Base-by-base conservation (phyloP, 2,329 filamentous ascomycete species). In the Dothideomycetidae sp. region DNA sequence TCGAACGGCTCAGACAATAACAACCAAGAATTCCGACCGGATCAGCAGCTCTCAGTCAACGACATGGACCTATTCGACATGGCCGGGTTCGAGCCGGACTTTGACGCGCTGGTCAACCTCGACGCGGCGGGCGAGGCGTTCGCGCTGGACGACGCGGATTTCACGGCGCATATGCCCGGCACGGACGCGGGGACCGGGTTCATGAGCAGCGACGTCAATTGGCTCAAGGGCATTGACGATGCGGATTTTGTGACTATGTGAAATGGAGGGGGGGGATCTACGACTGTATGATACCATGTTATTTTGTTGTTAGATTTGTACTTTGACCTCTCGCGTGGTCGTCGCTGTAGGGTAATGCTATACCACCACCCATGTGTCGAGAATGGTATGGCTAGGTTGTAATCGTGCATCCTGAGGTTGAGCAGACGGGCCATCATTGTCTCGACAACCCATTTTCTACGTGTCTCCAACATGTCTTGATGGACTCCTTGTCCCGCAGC, bases 51-150 rank as follows among this genome's bases (percentile, higher is more conserved):
- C 15, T 39, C 42, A 30, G 42, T 34, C 40, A 29, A 17, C 29
- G 7, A 42, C 31, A n/a, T 18, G 28, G n/a, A 31, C 38, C 29
- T 40, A 11, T 42, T 50, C 33, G 39, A 40, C 28, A 41, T 42
- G 5, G 42, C 34, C 1, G 51, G 53, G 10, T 48, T 53, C 29
- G 55, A 58, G 44, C 48, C 50, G 3, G 56, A 59, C 41, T 59
- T 59, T 41, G 56, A 58, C 21, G 47, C 47, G 5, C 36, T 58
- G 47, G 50, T 59, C 39, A 54, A 59, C 33, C 44, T 58, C 9
- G 56, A 59, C 30, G 53, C 50, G 2, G 49, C 53, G 9, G 54
- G 53, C 3, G 54, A 55, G 35, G 46, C 48, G 4, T 56, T 53
- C 46, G 35, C 46, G 17, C 32, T 55, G 19, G 53, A 57, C 29